phyloP scores from a whole-genome alignment of 208 protist genomes.

The Histomonas meleagridis region DNA sequence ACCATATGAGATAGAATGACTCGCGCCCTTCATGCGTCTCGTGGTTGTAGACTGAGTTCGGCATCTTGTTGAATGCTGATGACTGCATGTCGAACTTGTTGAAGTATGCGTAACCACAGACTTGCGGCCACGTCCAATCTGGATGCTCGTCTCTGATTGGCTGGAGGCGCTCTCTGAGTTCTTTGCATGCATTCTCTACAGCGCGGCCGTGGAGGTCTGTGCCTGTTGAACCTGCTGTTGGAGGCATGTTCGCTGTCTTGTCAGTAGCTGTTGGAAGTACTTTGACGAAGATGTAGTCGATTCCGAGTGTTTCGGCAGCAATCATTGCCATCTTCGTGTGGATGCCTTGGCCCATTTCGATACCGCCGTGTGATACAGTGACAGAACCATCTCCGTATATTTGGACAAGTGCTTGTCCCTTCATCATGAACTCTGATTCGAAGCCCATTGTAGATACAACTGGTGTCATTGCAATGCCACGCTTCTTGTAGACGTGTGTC shows the following conservation, averaged over 20 bases:
- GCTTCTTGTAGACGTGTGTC: conserved; percentile 61
- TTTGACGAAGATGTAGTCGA: too few species aligned
- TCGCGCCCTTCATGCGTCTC: not conserved
- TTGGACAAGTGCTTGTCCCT: conserved; percentile 53
- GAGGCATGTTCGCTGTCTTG: conserved; percentile 22
- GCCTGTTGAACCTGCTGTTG: conserved; percentile 22
- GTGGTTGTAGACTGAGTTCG: not conserved
- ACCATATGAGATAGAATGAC: conserved; percentile 12
- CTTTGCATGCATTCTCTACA: not conserved
- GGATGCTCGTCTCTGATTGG: not conserved
- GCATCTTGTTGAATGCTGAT: not conserved
- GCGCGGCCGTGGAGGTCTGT: not conserved
- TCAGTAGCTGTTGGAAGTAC: not conserved
- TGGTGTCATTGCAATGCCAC: conserved; percentile 61
- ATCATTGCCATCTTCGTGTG: conserved; percentile 44
- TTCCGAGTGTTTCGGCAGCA: not conserved
- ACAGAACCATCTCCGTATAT: conserved; percentile 54
- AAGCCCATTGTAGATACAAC: conserved; percentile 67
- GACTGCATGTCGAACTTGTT: not conserved
- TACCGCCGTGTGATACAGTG: conserved; percentile 50
- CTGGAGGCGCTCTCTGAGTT: not conserved
- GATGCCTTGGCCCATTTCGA: conserved; percentile 54
- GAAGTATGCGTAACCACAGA: not conserved
- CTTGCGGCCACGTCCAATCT: conserved; percentile 1
- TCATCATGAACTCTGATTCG: conserved; percentile 55